Conservation (phyloP, 805 yeast genomes). For the Candida insectorum region DNA sequence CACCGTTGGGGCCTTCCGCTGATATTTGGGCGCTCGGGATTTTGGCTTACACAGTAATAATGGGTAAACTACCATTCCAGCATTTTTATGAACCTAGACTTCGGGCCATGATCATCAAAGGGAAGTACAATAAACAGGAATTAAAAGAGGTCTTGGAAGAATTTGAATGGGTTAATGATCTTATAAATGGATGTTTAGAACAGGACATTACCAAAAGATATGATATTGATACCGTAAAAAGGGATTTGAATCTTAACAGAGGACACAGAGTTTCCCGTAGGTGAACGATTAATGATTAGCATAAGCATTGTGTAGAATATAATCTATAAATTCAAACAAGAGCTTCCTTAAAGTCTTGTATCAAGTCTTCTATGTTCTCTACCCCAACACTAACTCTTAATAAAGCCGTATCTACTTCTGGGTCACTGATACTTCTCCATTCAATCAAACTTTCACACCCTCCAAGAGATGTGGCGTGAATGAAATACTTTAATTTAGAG, state of each 20-base stretch:
- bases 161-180: conserved; percentile 25
- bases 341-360: conserved; percentile 67
- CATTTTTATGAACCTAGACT: conserved; percentile 82
- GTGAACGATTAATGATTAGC: no score
- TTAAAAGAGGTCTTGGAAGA: conserved; percentile 22
- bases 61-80: conserved; percentile 76
- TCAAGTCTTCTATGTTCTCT: conserved; percentile 74
- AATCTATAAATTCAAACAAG: no score
- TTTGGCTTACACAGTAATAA: conserved; percentile 64
- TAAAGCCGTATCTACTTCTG: conserved; percentile 50
- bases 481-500: conserved; percentile 61
- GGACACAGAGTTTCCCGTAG: no score
- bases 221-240: conserved; percentile 31
- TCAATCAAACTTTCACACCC: conserved; percentile 90
- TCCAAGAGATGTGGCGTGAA: conserved; percentile 83
- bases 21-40: conserved; percentile 95
- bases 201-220: conserved; percentile 50
- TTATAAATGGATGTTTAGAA: conserved; percentile 54
- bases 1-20: conserved; percentile 61
- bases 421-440: conserved; percentile 75
- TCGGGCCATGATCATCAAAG: conserved; percentile 67
- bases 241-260: no score
- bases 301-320: no score
- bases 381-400: conserved; percentile 79
- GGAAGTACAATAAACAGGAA: conserved; percentile 50